Evolutionary conservation across 202 grass and related monocot species (phyloP), one percentile per base, ranked within the genome.

Genomic region (Setaria viridis): DNA sequence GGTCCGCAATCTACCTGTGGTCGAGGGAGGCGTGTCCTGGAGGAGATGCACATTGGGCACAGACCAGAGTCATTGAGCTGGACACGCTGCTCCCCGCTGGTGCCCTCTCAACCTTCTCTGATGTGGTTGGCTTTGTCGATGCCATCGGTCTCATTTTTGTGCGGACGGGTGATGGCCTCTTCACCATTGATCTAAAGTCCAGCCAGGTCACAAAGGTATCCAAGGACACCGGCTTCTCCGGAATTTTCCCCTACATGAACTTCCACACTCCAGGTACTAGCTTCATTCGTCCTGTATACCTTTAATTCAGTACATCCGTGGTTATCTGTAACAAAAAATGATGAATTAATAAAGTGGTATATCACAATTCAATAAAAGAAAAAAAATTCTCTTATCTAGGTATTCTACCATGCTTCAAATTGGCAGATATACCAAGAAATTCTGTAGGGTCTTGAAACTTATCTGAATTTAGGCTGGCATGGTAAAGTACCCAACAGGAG

Each of bases 181-280:
- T 59, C 74, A 60, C 54, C 55, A 43, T 77, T 77, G 41, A 69
- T 56, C 48, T 69, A 0, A 81, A 81, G 64, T 68, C 78, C 13
- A 11, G 13, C 33, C 47, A 0, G 62, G 47, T 68, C 63, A 68
- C 17, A 9, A 42, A 55, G 48, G 11, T 68, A 0, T 66, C 16
- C 30, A 5, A 14, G 1, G 29, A 66, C 2, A 42, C 2, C n/a
- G 10, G 9, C 29, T 51, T 66, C 60, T 20, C 29, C 0, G 3
- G 3, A 2, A 17, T 69, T 55, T 15, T 81, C 1, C 78, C 78
- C 34, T 69, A 56, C 64, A 69, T 69, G 12, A 69, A 49, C 78
- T 69, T 81, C 78, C 9, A 56, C 20, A 42, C 49, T 29, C 78
- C 48, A 56, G 64, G 78, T 69, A 80, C 29, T 74, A 11, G 15